Evolutionary conservation across 352 stramenopile species (phyloP), one percentile per base, ranked within the genome.

Genomic region (Phytophthora uliginosa): DNA sequence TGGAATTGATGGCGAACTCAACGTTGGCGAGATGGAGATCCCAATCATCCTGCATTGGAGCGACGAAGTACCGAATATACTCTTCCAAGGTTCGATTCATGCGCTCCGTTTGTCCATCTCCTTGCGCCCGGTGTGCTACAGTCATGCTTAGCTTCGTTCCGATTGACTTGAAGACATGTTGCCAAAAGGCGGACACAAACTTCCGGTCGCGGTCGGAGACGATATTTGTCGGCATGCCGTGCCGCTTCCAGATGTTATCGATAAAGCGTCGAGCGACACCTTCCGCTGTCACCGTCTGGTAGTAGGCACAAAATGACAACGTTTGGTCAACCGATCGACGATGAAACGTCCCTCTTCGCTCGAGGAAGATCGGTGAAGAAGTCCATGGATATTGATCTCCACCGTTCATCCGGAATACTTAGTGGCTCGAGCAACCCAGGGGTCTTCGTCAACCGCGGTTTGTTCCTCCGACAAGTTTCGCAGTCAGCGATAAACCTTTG

Each of bases 11-110:
- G 0, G 34, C 34, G 12, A 5, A 69, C 33, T 10, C 18, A n/a
- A 36, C 36, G 47, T 47, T 62, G 22, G 62, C n/a, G 0, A 66
- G 52, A 38, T 73, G 58, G 1, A 59, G 3, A 26, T 66, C 47
- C 59, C 59, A 66, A 47, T 66, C 59, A 48, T 58, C 59, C 18
- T 66, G 59, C n/a, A 34, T 0, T 18, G 20, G 48, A 34, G n/a
- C 47, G 13, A 54, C 47, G 47, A 54, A 54, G 47, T 20, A 34
- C 2, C 48, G 26, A 17, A 62, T 20, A 22, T 62, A 62, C 22
- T 66, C 64, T 38, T 71, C 64, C 28, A 71, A 40, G 1, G 50
- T 61, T n/a, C 45, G 61, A 26, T 71, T 65, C 59, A 66, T 59
- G 24, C 64, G n/a, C 7, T 34, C 31, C 31, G 31, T 34, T 34